These are phyloP conservation scores for Paecilomyces niveus DNA, from an alignment of 2,329 filamentous ascomycete species.

Conservation along the genomic window DNA sequence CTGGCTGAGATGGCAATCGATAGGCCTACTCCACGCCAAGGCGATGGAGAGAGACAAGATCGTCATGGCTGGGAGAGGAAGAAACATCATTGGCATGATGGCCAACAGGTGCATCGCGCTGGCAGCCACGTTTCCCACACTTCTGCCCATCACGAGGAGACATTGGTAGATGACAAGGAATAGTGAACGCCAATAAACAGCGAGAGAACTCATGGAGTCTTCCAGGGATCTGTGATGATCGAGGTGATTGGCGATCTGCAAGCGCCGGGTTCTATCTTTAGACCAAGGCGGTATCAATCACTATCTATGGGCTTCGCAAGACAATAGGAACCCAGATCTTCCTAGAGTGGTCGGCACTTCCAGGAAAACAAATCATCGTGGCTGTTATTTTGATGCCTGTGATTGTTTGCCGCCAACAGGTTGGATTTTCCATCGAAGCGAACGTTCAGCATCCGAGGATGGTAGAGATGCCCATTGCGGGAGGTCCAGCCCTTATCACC, in stretches of 20 bases:
- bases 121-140: neutral
- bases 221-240: neutral
- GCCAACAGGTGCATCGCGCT: neutral
- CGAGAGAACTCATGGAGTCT: neutral
- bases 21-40: neutral
- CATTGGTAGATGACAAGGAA: neutral
- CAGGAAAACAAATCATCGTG: neutral
- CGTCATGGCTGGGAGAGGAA: neutral
- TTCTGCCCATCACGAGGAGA: neutral
- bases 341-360: neutral
- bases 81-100: neutral
- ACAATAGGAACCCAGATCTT: neutral
- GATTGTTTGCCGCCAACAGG: neutral
- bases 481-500: no score
- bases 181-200: constrained; percentile 2
- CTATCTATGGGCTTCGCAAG: neutral
- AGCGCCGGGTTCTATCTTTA: constrained; percentile 7
- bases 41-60: neutral
- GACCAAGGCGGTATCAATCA: neutral
- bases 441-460: no score
- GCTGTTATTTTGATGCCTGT: neutral
- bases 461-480: no score
- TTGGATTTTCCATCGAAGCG: neutral
- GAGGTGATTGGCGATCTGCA: constrained; percentile 2
- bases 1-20: neutral